These are phyloP conservation scores for Nymphaea thermarum DNA, from an alignment of 164 flowering plant species.

Conservation along the genomic window DNA sequence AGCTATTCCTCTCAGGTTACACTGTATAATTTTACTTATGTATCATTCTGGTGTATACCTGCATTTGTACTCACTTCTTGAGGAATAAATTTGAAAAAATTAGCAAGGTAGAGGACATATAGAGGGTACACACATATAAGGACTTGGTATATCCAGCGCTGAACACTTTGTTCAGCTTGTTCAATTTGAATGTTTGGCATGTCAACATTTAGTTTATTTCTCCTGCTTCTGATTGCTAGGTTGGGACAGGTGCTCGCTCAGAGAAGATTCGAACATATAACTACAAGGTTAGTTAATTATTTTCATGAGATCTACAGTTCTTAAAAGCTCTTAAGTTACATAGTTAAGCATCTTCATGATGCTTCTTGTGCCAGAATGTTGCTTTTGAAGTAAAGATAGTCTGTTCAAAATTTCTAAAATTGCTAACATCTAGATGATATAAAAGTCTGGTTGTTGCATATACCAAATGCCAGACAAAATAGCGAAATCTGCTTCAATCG, in stretches of 20 bases:
- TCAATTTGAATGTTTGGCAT: neutral
- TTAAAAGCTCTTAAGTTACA: neutral
- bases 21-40: neutral
- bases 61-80: neutral
- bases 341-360: neutral
- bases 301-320: neutral
- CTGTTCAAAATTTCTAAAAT: too few species aligned
- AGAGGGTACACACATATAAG: too few species aligned
- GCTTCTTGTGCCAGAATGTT: too few species aligned
- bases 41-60: neutral
- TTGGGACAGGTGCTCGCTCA: constrained; percentile 93
- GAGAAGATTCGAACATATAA: constrained; percentile 95
- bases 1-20: neutral
- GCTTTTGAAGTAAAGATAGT: too few species aligned
- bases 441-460: too few species aligned
- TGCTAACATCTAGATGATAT: too few species aligned
- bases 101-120: too few species aligned
- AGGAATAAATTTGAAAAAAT: too few species aligned
- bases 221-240: constrained; percentile 22
- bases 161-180: neutral
- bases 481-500: too few species aligned
- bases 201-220: neutral
- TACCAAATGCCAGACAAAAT: too few species aligned
- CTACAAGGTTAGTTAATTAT: constrained; percentile 51
- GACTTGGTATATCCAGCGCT: too few species aligned